These are phyloP conservation scores for Amphibolis antarctica DNA, from an alignment of 106 monocot genomes.

Conservation along the genomic window DNA sequence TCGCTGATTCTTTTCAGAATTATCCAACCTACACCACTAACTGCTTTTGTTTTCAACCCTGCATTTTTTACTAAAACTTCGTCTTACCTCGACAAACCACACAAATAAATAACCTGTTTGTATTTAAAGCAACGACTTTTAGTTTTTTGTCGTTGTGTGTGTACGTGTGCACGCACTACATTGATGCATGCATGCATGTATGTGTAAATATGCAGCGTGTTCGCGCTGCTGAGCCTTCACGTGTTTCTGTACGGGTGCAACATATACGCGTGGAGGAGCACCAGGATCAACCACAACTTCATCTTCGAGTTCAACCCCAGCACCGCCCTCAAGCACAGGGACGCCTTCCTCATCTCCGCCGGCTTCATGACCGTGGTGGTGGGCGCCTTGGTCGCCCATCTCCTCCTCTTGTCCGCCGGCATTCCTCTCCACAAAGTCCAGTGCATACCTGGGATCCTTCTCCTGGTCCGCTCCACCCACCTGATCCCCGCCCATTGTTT, in stretches of 20 bases:
- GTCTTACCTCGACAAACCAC: too few relatives aligned
- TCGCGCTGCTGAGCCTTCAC: slow-evolving; percentile 79
- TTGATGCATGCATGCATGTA: too few relatives aligned
- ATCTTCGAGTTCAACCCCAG: slow-evolving; percentile 79
- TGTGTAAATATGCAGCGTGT: slow-evolving; percentile 75
- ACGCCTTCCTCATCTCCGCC: slow-evolving; percentile 86
- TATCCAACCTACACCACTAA: too few relatives aligned
- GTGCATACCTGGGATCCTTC: slow-evolving; percentile 43
- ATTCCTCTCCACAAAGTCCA: slow-evolving; percentile 27
- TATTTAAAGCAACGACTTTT: too few relatives aligned
- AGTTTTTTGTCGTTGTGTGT: too few relatives aligned
- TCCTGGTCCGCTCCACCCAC: slow-evolving; percentile 26
- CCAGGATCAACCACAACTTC: slow-evolving; percentile 92
- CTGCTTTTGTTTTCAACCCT: too few relatives aligned
- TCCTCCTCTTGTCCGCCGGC: slow-evolving; percentile 36
- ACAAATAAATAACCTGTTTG: too few relatives aligned
- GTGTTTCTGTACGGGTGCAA: slow-evolving; percentile 97
- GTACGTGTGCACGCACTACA: too few relatives aligned
- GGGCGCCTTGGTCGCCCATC: slow-evolving; percentile 57
- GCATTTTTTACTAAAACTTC: too few relatives aligned
- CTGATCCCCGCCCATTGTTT: too few relatives aligned
- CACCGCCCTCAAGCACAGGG: slow-evolving; percentile 70
- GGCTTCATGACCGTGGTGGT: slow-evolving; percentile 81
- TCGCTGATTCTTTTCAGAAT: too few relatives aligned
- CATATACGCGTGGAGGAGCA: slow-evolving; percentile 61